Conservation (phyloP, 306 rosid species). For the Benincasa hispida region DNA sequence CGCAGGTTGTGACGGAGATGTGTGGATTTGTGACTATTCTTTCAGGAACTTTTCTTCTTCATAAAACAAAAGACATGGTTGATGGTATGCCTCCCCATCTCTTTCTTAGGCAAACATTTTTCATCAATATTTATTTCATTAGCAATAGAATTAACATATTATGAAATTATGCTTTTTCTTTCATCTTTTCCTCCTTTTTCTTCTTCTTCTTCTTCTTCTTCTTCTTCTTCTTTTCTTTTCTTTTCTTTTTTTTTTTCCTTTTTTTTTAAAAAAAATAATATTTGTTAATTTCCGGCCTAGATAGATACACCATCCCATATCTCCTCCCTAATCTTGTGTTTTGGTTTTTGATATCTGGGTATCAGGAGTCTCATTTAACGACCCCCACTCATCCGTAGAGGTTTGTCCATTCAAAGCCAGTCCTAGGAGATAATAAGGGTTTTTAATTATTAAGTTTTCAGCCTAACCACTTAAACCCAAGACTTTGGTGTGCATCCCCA, state of each 20-base stretch:
- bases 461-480: background rate
- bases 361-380: background rate
- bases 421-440: background rate
- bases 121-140: background rate
- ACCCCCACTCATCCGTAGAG: background rate
- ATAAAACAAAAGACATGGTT: conserved; percentile 91
- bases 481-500: background rate
- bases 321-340: background rate
- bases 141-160: background rate
- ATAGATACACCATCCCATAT: background rate
- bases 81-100: conserved; percentile 48
- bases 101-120: background rate
- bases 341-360: background rate
- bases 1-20: conserved; percentile 91
- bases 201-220: too few relatives aligned
- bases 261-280: too few relatives aligned
- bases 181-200: too few relatives aligned
- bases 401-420: background rate
- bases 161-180: background rate
- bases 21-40: conserved; percentile 99
- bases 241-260: too few relatives aligned
- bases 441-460: background rate
- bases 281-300: background rate
- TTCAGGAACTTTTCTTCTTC: conserved; percentile 98
- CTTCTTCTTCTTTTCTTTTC: too few relatives aligned